A percentile compares a stretch with the other conserved stretches of the same genome.
These are phyloP conservation scores for Tolypocladium ovalisporum DNA, from an alignment of 2,329 filamentous ascomycete species.

Conservation along the genomic window DNA sequence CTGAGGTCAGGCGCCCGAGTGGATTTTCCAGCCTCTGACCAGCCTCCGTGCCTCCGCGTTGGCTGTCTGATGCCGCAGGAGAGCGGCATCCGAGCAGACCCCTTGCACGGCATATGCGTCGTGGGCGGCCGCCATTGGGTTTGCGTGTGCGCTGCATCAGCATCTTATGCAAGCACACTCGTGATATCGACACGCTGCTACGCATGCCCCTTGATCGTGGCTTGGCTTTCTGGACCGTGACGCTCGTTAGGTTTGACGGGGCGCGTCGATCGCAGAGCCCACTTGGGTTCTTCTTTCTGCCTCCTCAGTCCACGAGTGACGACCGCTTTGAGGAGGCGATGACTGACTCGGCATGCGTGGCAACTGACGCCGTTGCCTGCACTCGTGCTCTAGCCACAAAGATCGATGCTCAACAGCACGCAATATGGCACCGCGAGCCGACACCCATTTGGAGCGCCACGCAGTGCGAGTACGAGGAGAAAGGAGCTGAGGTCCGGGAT, in stretches of 20 bases:
- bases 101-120: slow-evolving; percentile 10
- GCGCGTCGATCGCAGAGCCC: background rate
- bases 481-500: background rate
- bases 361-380: background rate
- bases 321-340: background rate
- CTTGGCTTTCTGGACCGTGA: background rate
- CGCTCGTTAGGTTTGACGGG: background rate
- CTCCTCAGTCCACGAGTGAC: background rate
- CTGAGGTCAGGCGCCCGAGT: background rate
- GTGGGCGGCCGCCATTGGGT: slow-evolving; percentile 21
- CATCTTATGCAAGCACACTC: slow-evolving; percentile 1
- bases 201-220: background rate
- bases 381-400: background rate
- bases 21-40: background rate
- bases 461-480: background rate
- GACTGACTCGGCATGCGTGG: background rate
- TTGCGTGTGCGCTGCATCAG: slow-evolving; percentile 6
- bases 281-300: background rate
- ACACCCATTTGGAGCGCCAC: background rate
- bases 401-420: background rate
- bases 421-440: background rate
- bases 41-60: background rate
- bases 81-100: background rate
- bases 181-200: slow-evolving; percentile 1
- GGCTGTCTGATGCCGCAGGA: background rate